Conservation (phyloP, 2,329 filamentous ascomycete species). For the Pseudocercospora ulei region DNA sequence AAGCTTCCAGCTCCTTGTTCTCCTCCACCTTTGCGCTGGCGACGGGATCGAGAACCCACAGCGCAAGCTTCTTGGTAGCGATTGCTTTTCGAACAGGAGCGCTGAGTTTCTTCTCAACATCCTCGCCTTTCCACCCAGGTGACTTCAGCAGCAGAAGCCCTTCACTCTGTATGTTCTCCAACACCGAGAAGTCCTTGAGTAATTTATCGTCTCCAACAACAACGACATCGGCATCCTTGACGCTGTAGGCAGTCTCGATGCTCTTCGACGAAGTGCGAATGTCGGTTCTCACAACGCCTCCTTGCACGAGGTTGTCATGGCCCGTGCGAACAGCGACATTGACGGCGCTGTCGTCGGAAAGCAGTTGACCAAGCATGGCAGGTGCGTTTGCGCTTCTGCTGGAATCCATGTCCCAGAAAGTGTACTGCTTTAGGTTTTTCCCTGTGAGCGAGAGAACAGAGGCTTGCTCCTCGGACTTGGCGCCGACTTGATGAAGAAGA, state of each 20-base stretch:
- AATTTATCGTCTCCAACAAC: conserved; percentile 73
- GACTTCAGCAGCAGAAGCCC: conserved; percentile 50
- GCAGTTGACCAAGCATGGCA: conserved; percentile 49
- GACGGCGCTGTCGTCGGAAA: conserved; percentile 51
- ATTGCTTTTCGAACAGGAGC: conserved; percentile 60
- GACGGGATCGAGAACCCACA: conserved; percentile 67
- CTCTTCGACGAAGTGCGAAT: conserved; percentile 73
- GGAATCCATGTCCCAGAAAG: conserved; percentile 84
- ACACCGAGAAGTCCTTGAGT: conserved; percentile 64
- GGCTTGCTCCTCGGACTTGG: conserved; percentile 33
- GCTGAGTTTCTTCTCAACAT: conserved; percentile 77
- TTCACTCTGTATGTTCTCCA: conserved; percentile 38
- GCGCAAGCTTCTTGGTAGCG: conserved; percentile 56
- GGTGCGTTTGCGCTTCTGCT: conserved; percentile 59
- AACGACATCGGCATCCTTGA: conserved; percentile 67
- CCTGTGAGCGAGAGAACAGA: conserved; percentile 38
- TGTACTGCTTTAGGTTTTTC: conserved; percentile 62
- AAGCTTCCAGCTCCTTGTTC: conserved; percentile 51
- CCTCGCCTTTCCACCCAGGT: conserved; percentile 72
- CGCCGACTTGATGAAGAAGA: conserved; percentile 42
- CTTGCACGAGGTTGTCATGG: conserved; percentile 57
- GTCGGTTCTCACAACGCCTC: conserved; percentile 73
- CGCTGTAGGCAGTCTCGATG: conserved; percentile 72
- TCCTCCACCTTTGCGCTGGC: conserved; percentile 59
- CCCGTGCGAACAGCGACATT: conserved; percentile 52